Percentiles rank a stretch among this genome's conserved stretches.
Evolutionary conservation across 192 early-diverging fungal genomes (phyloP).

Genomic region (Backusella parvicylindrica): DNA sequence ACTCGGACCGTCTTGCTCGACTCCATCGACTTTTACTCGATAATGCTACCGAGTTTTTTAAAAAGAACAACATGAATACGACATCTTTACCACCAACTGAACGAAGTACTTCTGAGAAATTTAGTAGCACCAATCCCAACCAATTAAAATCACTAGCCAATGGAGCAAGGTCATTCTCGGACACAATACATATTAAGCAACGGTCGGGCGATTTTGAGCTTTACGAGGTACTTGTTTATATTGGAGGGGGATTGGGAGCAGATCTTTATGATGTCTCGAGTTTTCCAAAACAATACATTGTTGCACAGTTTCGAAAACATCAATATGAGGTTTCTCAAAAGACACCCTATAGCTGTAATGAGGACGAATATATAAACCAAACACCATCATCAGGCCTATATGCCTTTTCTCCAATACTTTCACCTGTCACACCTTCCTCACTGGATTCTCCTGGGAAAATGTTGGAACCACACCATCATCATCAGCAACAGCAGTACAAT

Average conservation of each 20-base stretch:
- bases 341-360: not conserved
- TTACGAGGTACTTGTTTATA: constrained; percentile 45
- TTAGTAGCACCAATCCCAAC: constrained; percentile 34
- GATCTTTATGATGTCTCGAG: constrained; percentile 41
- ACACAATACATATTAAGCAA: constrained; percentile 43
- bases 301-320: constrained; percentile 37
- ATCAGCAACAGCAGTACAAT: not conserved
- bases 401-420: not conserved
- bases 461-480: not conserved
- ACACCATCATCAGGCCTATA: not conserved
- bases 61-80: not conserved
- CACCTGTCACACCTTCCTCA: constrained; percentile 2
- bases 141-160: constrained; percentile 38
- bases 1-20: constrained; percentile 35
- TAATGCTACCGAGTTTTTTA: constrained; percentile 22
- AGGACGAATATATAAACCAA: not conserved
- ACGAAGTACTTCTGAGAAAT: constrained; percentile 27
- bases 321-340: constrained; percentile 11
- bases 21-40: constrained; percentile 40
- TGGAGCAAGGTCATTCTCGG: constrained; percentile 42
- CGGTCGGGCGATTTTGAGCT: constrained; percentile 41
- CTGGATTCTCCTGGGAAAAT: not conserved
- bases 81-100: constrained; percentile 3
- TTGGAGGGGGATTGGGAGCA: constrained; percentile 60
- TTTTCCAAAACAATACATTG: constrained; percentile 49